phyloP scores from a whole-genome alignment of 148 eudicot species.

The Rhododendron williamsianum region DNA sequence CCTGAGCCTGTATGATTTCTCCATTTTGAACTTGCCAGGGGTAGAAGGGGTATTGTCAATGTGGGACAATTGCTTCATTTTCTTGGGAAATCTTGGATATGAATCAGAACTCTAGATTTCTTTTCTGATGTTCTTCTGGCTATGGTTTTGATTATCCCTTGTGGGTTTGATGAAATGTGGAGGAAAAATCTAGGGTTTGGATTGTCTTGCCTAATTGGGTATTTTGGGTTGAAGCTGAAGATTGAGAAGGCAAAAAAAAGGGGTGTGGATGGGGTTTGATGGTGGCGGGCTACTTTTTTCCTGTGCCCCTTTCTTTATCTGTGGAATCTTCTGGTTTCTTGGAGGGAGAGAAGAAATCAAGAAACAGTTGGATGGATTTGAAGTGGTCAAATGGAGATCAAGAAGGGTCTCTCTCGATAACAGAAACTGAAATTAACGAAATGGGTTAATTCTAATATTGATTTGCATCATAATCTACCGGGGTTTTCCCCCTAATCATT shows the following conservation, averaged over 20 bases:
- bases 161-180: slow-evolving; percentile 7
- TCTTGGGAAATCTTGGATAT: slow-evolving; percentile 25
- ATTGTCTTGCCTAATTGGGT: not conserved
- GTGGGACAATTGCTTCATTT: slow-evolving; percentile 41
- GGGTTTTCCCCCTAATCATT: slow-evolving; percentile 4
- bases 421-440: slow-evolving; percentile 3
- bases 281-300: slow-evolving; percentile 1
- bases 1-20: slow-evolving; percentile 47
- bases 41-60: slow-evolving; percentile 54
- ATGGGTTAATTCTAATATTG: not conserved
- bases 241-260: not conserved
- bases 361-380: not conserved
- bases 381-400: not conserved
- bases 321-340: slow-evolving; percentile 43
- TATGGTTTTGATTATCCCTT: not conserved
- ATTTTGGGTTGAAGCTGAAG: not conserved
- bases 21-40: slow-evolving; percentile 68
- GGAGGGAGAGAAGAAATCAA: not conserved
- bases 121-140: not conserved
- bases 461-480: not conserved
- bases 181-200: slow-evolving; percentile 2
- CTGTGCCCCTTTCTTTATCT: slow-evolving; percentile 2
- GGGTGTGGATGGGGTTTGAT: not conserved
- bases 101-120: slow-evolving; percentile 23
- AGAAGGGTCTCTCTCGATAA: not conserved